Percentiles rank a stretch among this genome's conserved stretches.
Evolutionary conservation across 2,329 filamentous ascomycete species (phyloP).

Genomic region (Neoscytalidium dimidiatum): DNA sequence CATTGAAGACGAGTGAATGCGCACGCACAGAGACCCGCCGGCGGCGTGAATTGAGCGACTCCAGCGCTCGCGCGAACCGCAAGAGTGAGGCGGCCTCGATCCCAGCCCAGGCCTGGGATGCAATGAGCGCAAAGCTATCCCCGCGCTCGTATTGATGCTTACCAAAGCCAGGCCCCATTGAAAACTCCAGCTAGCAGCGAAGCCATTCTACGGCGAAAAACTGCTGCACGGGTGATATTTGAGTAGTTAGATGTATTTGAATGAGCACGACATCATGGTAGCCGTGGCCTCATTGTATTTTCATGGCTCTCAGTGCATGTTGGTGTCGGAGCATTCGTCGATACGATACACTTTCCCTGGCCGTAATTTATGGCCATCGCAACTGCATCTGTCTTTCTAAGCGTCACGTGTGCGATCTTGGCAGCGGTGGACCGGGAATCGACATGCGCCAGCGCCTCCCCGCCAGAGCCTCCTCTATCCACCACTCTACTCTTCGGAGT

Average conservation of each 20-base stretch:
- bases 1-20: not conserved
- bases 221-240: not conserved
- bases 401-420: too few species aligned
- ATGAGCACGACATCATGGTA: too few species aligned
- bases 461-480: slow-evolving; percentile 12
- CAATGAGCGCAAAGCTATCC: not conserved
- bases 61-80: not conserved
- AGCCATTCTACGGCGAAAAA: not conserved
- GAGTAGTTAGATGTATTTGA: not conserved
- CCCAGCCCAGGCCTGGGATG: not conserved
- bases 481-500: slow-evolving; percentile 20
- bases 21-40: not conserved
- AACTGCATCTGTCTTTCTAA: too few species aligned
- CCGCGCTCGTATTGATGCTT: not conserved
- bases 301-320: too few species aligned
- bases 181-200: not conserved
- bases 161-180: not conserved
- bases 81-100: slow-evolving; percentile 7
- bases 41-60: not conserved
- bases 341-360: too few species aligned
- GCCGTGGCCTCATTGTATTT: too few species aligned
- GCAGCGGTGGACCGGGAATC: too few species aligned
- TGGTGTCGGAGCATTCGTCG: too few species aligned
- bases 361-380: too few species aligned
- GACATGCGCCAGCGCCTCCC: slow-evolving; percentile 16